These are phyloP conservation scores for Hagleromyces aurorensis DNA, from an alignment of 805 yeast genomes.

Conservation along the genomic window DNA sequence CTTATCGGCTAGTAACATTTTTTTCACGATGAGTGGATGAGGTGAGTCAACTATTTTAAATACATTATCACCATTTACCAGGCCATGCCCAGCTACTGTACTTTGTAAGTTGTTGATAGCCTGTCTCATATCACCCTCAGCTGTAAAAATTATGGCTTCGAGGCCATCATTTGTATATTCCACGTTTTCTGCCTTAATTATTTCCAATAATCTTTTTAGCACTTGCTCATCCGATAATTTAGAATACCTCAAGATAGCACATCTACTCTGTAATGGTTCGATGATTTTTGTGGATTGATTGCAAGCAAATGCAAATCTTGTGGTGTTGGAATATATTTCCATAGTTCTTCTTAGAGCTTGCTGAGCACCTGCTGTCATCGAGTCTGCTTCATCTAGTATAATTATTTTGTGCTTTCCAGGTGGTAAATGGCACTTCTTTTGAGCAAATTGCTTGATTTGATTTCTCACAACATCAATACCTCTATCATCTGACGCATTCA, in stretches of 20 bases:
- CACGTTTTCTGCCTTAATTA: conserved; percentile 62
- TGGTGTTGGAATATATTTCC: conserved; percentile 93
- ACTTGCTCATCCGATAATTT: conserved; percentile 82
- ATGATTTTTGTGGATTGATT: conserved; percentile 90
- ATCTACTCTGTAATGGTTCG: conserved; percentile 92
- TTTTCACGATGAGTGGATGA: conserved; percentile 78
- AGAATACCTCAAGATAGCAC: conserved; percentile 85
- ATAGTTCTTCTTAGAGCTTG: conserved; percentile 89
- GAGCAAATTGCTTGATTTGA: conserved; percentile 92
- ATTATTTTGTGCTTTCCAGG: conserved; percentile 87
- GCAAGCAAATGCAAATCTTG: conserved; percentile 98
- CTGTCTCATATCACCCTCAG: conserved; percentile 99
- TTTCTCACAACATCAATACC: conserved; percentile 96
- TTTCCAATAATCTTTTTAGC: conserved; percentile 61
- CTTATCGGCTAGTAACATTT: conserved; percentile 49
- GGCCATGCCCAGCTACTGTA: conserved; percentile 87
- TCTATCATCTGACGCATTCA: conserved; percentile 95
- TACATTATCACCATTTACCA: conserved; percentile 87
- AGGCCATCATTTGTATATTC: conserved; percentile 83
- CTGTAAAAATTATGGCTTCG: conserved; percentile 86
- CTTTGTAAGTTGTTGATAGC: conserved; percentile 92
- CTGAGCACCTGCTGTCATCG: conserved; percentile 96
- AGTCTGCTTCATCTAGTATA: conserved; percentile 91
- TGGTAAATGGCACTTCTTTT: conserved; percentile 80
- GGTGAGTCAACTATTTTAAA: conserved; percentile 95